Base-by-base conservation (phyloP, 2,329 filamentous ascomycete genomes). In the Botrytis deweyae region DNA sequence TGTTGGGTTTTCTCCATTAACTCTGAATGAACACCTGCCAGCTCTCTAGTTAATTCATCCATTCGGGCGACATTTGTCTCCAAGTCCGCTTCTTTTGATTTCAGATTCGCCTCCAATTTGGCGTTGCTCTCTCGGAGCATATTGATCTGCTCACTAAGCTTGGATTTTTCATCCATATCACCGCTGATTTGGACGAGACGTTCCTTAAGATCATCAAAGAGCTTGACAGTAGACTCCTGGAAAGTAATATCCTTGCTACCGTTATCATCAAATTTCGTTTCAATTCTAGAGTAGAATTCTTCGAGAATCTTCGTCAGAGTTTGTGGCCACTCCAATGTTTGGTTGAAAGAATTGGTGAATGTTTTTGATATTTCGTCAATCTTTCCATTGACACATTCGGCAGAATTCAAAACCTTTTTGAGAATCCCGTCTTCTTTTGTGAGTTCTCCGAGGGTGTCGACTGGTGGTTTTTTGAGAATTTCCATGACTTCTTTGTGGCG, bases 301-400 rank as follows among this genome's bases (percentile, higher is more conserved):
- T 80, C 76, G 20, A 80, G 72, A n/a, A 77, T 69, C 40, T 77
- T 78, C 0, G 69, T 63, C 40, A 80, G 38, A 25, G 75, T 65
- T 33, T 69, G 63, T 55, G 77, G 69, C 52, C 70, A 62, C 22
- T 78, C 72, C n/a, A 42, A 67, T 25, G 76, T 72, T 38, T 65
- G 52, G 25, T 46, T 75, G 40, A 75, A 74, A 36, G 78, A 36
- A 42, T 69, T 67, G 29, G 70, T 74, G 16, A 80, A 22, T 5
- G 74, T 40, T n/a, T 65, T 72, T 25, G 70, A 63, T 8, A 77
- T 49, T 65, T 76, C 73, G 8, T 79, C 76, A 55, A 81, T 81
- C 82, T 76, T 81, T 77, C 33, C 76, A 78, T 72, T 82, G 44
- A 74, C 77, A 52, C 36, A 33, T 42, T 67, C 73, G 33, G 69